A percentile compares a stretch with the other conserved stretches of the same genome.
These are phyloP conservation scores for Cordia subcordata DNA, from an alignment of 257 asterid species.

Conservation along the genomic window DNA sequence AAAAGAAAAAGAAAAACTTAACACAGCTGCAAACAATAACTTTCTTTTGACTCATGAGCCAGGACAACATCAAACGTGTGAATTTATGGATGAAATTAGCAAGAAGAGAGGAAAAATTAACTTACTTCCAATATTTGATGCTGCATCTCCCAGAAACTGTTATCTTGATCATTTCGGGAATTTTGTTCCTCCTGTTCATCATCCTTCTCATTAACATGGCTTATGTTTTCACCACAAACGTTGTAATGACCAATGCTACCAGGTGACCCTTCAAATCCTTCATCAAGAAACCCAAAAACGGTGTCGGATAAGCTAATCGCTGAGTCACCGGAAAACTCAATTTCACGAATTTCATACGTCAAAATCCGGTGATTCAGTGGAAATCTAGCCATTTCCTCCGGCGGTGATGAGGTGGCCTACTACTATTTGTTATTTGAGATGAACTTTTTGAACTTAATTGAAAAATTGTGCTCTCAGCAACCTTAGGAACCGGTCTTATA, in stretches of 20 bases:
- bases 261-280: conserved; percentile 39
- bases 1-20: no score
- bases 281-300: conserved; percentile 63
- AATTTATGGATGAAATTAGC: no score
- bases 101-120: background rate
- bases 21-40: no score
- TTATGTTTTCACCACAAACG: conserved; percentile 2
- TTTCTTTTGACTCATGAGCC: no score
- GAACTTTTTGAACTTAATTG: background rate
- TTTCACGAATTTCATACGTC: conserved; percentile 39
- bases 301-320: conserved; percentile 60
- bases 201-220: conserved; percentile 9
- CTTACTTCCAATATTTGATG: conserved; percentile 61
- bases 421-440: no score
- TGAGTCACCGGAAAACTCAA: conserved; percentile 42
- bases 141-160: conserved; percentile 70
- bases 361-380: conserved; percentile 56
- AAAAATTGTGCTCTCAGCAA: conserved; percentile 12
- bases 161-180: conserved; percentile 18
- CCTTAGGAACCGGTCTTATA: conserved; percentile 19
- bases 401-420: no score
- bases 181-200: conserved; percentile 26
- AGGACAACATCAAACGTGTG: no score
- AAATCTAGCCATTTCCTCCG: conserved; percentile 32
- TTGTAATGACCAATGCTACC: conserved; percentile 22